Evolutionary conservation across 1,139 yeast genomes (phyloP), one percentile per base, ranked within the genome.

Genomic region (Debaryomyces coudertii): DNA sequence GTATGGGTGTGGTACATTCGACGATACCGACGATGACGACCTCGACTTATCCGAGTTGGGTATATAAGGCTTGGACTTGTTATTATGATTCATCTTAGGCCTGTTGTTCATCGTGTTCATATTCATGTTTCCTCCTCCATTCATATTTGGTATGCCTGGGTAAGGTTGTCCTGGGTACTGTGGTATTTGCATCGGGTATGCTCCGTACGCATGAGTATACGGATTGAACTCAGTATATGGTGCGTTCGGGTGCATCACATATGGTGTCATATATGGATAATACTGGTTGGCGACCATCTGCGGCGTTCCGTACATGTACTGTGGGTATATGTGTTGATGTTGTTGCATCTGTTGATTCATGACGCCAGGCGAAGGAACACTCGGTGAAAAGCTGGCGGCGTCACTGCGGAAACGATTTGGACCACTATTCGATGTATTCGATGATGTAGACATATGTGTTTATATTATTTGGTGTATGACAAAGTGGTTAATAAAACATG

Each of bases 361-460:
- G 39, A 46, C 35, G 36, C 47, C 47, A n/a, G 51, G 53, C n/a
- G 54, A 45, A 42, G 48, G 52, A 35, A 60, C 64, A 45, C 68
- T 58, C 9, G 77, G 77, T 16, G 69, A 66, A 49, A 72, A 72
- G 43, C 71, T 68, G 44, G 73, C 72, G 25, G 76, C 76, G 57
- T 71, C 76, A 42, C 71, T 66, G 53, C 76, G 73, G 55, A 72
- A 72, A 46, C 76, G 70, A 53, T 64, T 66, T 43, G 73, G 66
- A 18, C 74, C 73, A 39, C 68, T 53, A 44, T 55, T 63, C 15
- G 61, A 47, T 40, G 53, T 37, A 25, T 46, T 46, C 25, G 60
- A 49, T 29, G 61, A 47, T 40, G 53, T 43, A 34, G 57, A 55
- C 56, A 49, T 56, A 45, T 45, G 46, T 45, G 47, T 11, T 42